Evolutionary conservation across 768 basidiomycete genomes (phyloP).

Genomic region (Hypholoma sublateritium): DNA sequence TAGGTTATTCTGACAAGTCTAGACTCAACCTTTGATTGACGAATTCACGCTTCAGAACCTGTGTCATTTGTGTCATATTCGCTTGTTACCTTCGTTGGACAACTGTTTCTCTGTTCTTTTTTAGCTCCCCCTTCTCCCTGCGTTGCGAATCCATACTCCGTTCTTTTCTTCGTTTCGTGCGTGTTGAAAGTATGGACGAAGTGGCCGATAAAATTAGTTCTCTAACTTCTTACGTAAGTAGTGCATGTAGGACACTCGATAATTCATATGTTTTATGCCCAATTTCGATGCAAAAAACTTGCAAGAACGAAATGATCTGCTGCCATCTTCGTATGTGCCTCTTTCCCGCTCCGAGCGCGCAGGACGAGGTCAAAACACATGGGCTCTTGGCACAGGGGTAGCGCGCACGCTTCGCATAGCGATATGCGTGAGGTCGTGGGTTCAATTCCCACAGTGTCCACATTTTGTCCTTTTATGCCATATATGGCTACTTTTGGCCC

Average conservation of each 20-base stretch:
- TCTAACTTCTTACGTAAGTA: background rate
- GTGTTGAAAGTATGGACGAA: background rate
- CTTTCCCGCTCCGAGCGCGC: too few species aligned
- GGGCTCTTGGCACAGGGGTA: slow-evolving; percentile 41
- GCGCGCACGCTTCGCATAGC: slow-evolving; percentile 38
- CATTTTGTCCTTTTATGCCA: slow-evolving; percentile 7
- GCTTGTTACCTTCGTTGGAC: background rate
- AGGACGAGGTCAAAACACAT: background rate
- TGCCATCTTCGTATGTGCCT: background rate
- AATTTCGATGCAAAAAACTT: too few species aligned
- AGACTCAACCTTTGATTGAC: background rate
- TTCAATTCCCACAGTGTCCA: slow-evolving; percentile 39
- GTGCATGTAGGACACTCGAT: background rate
- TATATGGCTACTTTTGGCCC: too few species aligned
- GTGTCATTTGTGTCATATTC: background rate
- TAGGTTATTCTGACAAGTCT: background rate
- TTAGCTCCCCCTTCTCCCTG: background rate
- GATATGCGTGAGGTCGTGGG: slow-evolving; percentile 34
- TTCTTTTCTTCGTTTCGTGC: background rate
- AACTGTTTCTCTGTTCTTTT: slow-evolving; percentile 6
- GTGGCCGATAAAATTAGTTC: too few species aligned
- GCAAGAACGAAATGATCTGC: too few species aligned
- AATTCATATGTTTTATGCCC: background rate
- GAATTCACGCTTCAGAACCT: background rate
- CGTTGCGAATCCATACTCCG: slow-evolving; percentile 6